Evolutionary conservation across 306 rosid species (phyloP).

Genomic region (Rosa lucieae): DNA sequence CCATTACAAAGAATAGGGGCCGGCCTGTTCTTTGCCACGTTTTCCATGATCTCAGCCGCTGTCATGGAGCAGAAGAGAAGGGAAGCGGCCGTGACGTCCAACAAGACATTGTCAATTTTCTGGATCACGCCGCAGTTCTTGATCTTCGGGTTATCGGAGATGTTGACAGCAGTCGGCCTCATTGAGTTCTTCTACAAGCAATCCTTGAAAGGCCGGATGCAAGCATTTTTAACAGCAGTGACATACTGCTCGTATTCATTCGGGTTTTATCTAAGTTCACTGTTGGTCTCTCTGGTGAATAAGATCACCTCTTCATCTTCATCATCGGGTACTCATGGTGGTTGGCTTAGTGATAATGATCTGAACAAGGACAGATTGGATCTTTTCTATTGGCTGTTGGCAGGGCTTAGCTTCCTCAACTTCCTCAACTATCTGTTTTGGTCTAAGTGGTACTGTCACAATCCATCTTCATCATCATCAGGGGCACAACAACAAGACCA

Average conservation of each 20-base stretch:
- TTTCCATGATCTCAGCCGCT: slow-evolving; percentile 94
- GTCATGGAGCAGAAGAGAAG: slow-evolving; percentile 75
- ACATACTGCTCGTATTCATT: slow-evolving; percentile 91
- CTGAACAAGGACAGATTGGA: slow-evolving; percentile 85
- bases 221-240: slow-evolving; percentile 76
- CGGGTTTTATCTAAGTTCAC: slow-evolving; percentile 84
- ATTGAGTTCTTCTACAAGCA: slow-evolving; percentile 90
- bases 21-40: slow-evolving; percentile 81
- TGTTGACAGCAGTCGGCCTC: slow-evolving; percentile 88
- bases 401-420: slow-evolving; percentile 73
- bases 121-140: slow-evolving; percentile 97
- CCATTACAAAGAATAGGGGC: slow-evolving; percentile 76
- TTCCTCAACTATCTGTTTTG: slow-evolving; percentile 80
- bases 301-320: slow-evolving; percentile 48
- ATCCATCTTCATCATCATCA: slow-evolving; percentile 37
- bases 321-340: slow-evolving; percentile 31
- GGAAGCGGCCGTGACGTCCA: slow-evolving; percentile 46
- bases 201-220: slow-evolving; percentile 67
- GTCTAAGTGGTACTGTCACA: slow-evolving; percentile 60
- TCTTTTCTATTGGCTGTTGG: slow-evolving; percentile 82
- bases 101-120: slow-evolving; percentile 64
- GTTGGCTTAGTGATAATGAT: slow-evolving; percentile 75
- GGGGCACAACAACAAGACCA: slow-evolving; percentile 18
- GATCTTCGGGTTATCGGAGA: slow-evolving; percentile 88
- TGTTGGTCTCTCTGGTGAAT: slow-evolving; percentile 71